Base-by-base conservation (phyloP, 495 filamentous ascomycete genomes). In the Penicillium pancosmium region DNA sequence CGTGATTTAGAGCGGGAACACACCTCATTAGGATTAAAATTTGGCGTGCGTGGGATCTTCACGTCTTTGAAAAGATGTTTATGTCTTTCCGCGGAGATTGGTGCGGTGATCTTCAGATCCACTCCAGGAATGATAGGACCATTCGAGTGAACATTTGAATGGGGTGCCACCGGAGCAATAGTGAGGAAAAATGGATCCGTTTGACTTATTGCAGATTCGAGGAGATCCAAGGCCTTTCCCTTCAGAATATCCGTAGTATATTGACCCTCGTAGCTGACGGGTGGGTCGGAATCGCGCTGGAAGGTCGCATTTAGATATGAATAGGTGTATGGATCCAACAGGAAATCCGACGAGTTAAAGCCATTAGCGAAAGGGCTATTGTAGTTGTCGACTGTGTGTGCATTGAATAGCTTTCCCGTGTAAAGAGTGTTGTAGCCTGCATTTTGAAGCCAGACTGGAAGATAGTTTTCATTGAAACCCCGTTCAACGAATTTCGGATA, bases 391-490 rank as follows among this genome's bases (percentile, higher is more conserved):
- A 79, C 67, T 0, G 75, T 79, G 62, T 86, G 83, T 2, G 76
- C 76, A 66, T 88, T 89, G 67, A 86, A 84, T 0, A 88, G 75
- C 66, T 88, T 89, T 35, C 86, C 85, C 3, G 81, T 84, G 66
- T 88, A 88, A 68, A 84, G 86, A 0, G 86, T 89, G 61, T 83
- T 75, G 65, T 88, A 88, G 10, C 85, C 85, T 2, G 80, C 81
- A 16, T 81, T 53, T 57, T 88, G 84, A 4, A 89, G 74, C 86
- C 86, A 89, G 1, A 87, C 60, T 0, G 86, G 86, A 1, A 89
- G 77, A 55, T 83, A 88, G 54, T 80, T 75, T 2, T 83, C 74
- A 65, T 89, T 87, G 49, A 84, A 72, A 0, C 86, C 84, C 35
- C 82, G 77, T 8, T 66, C 68, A 43, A 86, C 65, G 62, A 89